phyloP scores from a whole-genome alignment of 495 filamentous ascomycete genomes.

The Neurospora sp. region DNA sequence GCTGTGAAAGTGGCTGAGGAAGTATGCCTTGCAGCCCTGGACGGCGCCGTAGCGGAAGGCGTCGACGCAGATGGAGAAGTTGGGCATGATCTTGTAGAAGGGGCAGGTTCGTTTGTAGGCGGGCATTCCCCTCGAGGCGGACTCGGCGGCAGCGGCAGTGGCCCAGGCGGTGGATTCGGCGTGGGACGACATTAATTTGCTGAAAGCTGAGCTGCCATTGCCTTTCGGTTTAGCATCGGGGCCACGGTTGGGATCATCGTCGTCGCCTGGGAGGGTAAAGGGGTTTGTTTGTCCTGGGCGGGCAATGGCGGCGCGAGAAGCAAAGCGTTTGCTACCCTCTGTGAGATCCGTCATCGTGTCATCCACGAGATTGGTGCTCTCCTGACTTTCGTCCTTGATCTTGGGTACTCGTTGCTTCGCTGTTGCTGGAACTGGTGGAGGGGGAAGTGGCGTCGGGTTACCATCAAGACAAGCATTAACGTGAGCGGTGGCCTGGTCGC shows the following conservation, averaged over 20 bases:
- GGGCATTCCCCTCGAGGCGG: conserved; percentile 72
- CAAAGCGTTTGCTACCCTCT: conserved; percentile 43
- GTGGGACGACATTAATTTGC: conserved; percentile 82
- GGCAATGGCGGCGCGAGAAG: conserved; percentile 52
- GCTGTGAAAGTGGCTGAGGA: conserved; percentile 94
- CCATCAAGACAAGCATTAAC: conserved; percentile 93
- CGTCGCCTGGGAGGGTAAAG: conserved; percentile 38
- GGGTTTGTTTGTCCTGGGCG: conserved; percentile 71
- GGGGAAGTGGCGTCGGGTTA: conserved; percentile 43
- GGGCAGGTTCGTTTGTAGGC: conserved; percentile 85
- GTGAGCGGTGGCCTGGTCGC: conserved; percentile 56
- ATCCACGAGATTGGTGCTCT: conserved; percentile 2
- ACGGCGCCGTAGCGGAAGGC: conserved; percentile 94
- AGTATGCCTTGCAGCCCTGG: conserved; percentile 86
- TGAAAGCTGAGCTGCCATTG: conserved; percentile 56
- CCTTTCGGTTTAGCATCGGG: background rate
- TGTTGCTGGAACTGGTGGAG: conserved; percentile 6
- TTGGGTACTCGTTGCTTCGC: background rate
- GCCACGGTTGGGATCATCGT: background rate
- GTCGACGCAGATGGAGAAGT: conserved; percentile 86
- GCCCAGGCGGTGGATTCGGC: conserved; percentile 89
- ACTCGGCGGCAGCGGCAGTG: conserved; percentile 68
- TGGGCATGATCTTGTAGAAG: conserved; percentile 96
- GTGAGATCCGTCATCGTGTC: conserved; percentile 22
- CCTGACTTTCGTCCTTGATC: background rate